phyloP scores from a whole-genome alignment of 2,329 filamentous ascomycete genomes.

The Massarina eburnea region DNA sequence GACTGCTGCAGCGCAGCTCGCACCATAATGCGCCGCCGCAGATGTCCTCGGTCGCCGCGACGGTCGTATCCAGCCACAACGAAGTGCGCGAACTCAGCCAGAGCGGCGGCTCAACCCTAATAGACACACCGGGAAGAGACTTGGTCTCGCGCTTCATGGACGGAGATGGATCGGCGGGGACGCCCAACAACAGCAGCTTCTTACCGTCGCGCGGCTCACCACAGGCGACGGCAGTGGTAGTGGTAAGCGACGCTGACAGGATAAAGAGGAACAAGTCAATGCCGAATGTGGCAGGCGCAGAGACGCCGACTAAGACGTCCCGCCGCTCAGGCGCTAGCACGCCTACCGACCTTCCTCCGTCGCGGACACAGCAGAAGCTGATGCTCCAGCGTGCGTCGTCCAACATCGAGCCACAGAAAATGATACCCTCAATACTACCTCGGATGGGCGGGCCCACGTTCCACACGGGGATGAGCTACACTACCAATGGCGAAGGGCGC shows the following conservation, averaged over 20 bases:
- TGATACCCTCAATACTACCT: constrained; percentile 43
- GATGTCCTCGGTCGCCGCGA: constrained; percentile 64
- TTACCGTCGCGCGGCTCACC: constrained; percentile 32
- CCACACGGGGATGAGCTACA: constrained; percentile 37
- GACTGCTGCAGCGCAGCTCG: constrained; percentile 65
- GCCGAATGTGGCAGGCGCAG: constrained; percentile 38
- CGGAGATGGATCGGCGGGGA: constrained; percentile 44
- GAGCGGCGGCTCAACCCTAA: constrained; percentile 41
- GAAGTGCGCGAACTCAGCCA: constrained; percentile 39
- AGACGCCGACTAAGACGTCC: constrained; percentile 29
- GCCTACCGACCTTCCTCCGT: constrained; percentile 49
- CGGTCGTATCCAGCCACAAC: constrained; percentile 46
- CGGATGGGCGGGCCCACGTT: constrained; percentile 39
- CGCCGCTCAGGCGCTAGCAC: constrained; percentile 43
- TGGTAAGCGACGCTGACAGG: constrained; percentile 25
- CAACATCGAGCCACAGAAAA: constrained; percentile 64
- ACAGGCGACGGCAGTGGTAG: constrained; percentile 9
- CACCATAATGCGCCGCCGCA: constrained; percentile 62
- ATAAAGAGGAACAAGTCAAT: constrained; percentile 43
- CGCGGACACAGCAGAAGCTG: constrained; percentile 73
- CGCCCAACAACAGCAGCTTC: constrained; percentile 43
- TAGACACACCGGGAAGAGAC: constrained; percentile 45
- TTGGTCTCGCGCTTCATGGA: constrained; percentile 51
- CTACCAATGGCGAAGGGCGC: constrained; percentile 40
- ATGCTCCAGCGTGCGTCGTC: constrained; percentile 74